Evolutionary conservation across 208 protist genomes (phyloP), one percentile per base, ranked within the genome.

Genomic region (Sergeia podlipaevii): DNA sequence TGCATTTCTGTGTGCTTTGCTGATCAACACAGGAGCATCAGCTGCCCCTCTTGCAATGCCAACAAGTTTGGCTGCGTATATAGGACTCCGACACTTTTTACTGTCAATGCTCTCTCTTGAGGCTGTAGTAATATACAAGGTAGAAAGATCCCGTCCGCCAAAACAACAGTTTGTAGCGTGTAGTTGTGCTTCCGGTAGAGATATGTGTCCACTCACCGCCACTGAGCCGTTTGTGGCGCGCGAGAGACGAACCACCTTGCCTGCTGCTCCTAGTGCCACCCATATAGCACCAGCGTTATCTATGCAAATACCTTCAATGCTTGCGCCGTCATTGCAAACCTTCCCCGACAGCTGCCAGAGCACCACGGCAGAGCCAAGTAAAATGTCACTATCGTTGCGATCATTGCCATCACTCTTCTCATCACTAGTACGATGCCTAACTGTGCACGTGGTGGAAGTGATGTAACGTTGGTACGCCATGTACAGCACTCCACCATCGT

Each of bases 91-190:
- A n/a, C n/a, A n/a, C n/a, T n/a, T n/a, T n/a, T n/a, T n/a, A n/a
- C n/a, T n/a, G n/a, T n/a, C n/a, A n/a, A n/a, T n/a, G n/a, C n/a
- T n/a, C n/a, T n/a, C n/a, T 38, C 34, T 15, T 15, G 10, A 17
- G 34, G 65, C 60, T 3, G 66, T 63, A 18, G 66, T 60, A 20
- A 73, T 73, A 41, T 63, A 73, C 17, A 73, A 48, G 18, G 60
- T 73, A 10, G 45, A 48, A 18, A 65, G 52, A 29, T 62, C 60
- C 1, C 28, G 43, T 7, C 48, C 59, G 18, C 66, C 66, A 42
- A 73, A 67, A 54, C 59, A 73, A 49, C 66, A 73, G 33, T 60
- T 59, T 13, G 66, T 73, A 36, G 41, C 59, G 51, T 1, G 58
- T 56, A n/a, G 65, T 65, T 8, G 49, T 17, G 8, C 57, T 43